Base-by-base conservation (phyloP, 75 land plant genomes). In the Pinus albicaulis region DNA sequence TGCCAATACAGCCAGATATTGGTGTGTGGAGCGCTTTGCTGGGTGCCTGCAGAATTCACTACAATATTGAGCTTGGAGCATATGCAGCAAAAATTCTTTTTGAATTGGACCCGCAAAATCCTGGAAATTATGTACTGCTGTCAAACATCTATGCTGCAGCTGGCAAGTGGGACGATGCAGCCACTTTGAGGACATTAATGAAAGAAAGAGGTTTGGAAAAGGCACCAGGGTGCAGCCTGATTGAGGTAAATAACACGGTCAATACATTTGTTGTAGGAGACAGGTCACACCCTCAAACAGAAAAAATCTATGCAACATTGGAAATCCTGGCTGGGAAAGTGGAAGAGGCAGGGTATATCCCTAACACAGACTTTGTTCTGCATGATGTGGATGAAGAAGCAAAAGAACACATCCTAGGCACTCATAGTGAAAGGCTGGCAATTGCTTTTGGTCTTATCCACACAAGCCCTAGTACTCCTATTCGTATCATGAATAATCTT, bases 201-300 rank as follows among this genome's bases (percentile, higher is more conserved):
- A 19, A n/a, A 59, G 22, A 59, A 17, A 59, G 55, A 58, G 81
- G 79, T 1, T 59, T 88, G 17, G 68, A 4, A 5, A 85, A 87
- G 76, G 84, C 83, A 36, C 80, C 82, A 34, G 89, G 89, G 4
- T 80, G 80, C 57, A 87, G 83, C 68, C 73, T 74, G 80, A 72
- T 79, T 59, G 76, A 79, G 53, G 65, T 73, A 13, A 61, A 62
- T 62, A 48, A 57, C 7, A 79, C 2, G 63, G 58, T 80, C 36
- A 64, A 80, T 61, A 56, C 76, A 14, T 76, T 76, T 24, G 28
- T 52, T 53, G 70, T 23, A 52, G 78, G 60, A 52, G 78, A 76
- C 22, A 63, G 71, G 48, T 25, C 53, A 6, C 78, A 76, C 24
- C 78, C 78, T 6, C 24, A 28, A 23, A 53, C 20, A 20, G 61